Evolutionary conservation across 352 stramenopile genomes (phyloP), one percentile per base, ranked within the genome.

Genomic region (Phytopythium sindhum): DNA sequence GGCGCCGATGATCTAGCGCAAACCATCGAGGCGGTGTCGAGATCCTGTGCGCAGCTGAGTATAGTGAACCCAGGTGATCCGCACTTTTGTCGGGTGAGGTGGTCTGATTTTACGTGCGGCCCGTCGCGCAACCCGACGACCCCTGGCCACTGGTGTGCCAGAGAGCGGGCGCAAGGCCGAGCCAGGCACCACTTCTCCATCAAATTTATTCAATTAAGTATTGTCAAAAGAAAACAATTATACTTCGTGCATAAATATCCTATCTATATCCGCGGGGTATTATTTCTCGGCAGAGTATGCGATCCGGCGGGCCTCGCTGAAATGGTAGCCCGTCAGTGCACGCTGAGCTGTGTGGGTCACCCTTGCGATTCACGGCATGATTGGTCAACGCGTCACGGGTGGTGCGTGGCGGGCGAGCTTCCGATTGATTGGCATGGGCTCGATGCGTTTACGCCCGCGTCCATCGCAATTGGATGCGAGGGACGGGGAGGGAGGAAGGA

Each of bases 341-440:
- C 21, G 6, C 24, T 55, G 48, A 9, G 24, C 41, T 19, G 10
- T 29, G 26, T 28, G 15, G 42, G 60, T 67, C 53, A 67, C 37
- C 24, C 58, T 68, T 67, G 55, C 51, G 61, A 57, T 72, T 72
- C 66, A 68, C n/a, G 39, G 44, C 26, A 63, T 70, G 64, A 63
- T 59, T 66, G 57, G 63, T 44, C 39, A 57, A 51, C 48, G 37
- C 57, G 26, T 37, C 29, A 45, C 35, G 23, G 45, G 9, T 35
- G 37, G 53, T 48, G 51, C 60, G 60, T 52, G 50, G n/a, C 10
- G 6, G 8, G 10, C 15, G 37, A 15, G 44, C 44, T 11, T 28
- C 21, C n/a, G 45, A 2, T 8, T 52, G 45, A 52, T 50, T 50
- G 42, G n/a, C 42, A 21, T 52, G 24, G 50, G 50, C 37, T 0